phyloP scores from a whole-genome alignment of 1,284 basidiomycete species.

The Phylloboletellus chloephorus region DNA sequence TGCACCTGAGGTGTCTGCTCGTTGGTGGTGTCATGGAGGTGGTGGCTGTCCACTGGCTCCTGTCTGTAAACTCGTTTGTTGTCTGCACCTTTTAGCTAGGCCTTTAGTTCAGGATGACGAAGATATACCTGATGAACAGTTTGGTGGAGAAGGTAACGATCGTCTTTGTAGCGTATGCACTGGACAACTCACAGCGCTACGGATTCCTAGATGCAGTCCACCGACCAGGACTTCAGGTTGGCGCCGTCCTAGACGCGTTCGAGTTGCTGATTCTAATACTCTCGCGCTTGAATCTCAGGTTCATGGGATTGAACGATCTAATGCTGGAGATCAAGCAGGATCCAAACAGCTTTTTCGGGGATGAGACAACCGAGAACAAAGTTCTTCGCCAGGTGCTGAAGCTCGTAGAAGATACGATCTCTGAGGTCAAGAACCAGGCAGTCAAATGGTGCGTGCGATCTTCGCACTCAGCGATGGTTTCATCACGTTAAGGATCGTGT shows the following conservation, averaged over 20 bases:
- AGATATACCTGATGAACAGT: constrained; percentile 74
- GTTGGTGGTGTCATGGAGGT: too few species aligned
- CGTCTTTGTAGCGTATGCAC: not conserved
- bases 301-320: constrained; percentile 92
- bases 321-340: constrained; percentile 80
- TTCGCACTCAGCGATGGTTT: not conserved
- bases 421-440: constrained; percentile 97
- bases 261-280: constrained; percentile 14
- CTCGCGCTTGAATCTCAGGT: constrained; percentile 43
- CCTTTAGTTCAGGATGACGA: constrained; percentile 56
- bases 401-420: constrained; percentile 89
- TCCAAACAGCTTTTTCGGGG: constrained; percentile 64
- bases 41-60: constrained; percentile 17
- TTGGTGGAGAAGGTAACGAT: constrained; percentile 66
- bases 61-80: not conserved
- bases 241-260: constrained; percentile 29
- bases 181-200: constrained; percentile 12
- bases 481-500: constrained; percentile 9
- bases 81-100: not conserved
- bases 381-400: constrained; percentile 76
- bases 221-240: constrained; percentile 78
- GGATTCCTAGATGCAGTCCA: constrained; percentile 65
- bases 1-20: not conserved
- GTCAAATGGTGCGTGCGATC: constrained; percentile 74
- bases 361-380: constrained; percentile 78